Evolutionary conservation across 2,329 filamentous ascomycete species (phyloP), one percentile per base, ranked within the genome.

Genomic region (Capronia americana): DNA sequence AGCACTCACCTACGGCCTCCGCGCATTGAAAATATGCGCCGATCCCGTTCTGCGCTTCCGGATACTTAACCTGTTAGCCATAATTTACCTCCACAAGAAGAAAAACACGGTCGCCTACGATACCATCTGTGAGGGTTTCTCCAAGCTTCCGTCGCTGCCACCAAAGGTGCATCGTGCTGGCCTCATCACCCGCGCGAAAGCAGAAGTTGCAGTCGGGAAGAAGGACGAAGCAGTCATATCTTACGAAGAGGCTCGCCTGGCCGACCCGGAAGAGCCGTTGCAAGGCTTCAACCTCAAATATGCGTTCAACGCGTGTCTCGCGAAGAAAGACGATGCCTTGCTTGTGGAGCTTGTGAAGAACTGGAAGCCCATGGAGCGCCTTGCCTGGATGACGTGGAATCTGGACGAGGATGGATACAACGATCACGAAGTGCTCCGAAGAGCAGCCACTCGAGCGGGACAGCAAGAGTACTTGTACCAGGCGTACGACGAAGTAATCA

Each of bases 351-450:
- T 61, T 8, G 28, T 61, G 3, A 53, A 41, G 28, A 24, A 24
- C 24, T 61, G 58, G 58, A 53, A 32, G 26, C n/a, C 28, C 17
- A 61, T 41, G 46, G 58, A 61, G 48, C 34, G 58, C 4, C 46
- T 61, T 38, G 48, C 44, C 14, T 61, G 58, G 58, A 61, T 61
- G 58, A 61, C 58, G 7, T 61, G 58, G 58, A 14, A 54, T 14
- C 38, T 50, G 24, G 48, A 54, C 23, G 28, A 41, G 4, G 46
- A 17, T 20, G 58, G 48, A 32, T 10, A 53, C 14, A 5, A 53
- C 11, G 58, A 53, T 24, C 58, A 53, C 46, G 26, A 61, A 1
- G 34, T 11, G 20, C 30, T 61, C 10, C 14, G 48, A 54, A 23
- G 58, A 38, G 58, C 58, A 3, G 48, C 58, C 20, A 17, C 20